These are phyloP conservation scores for Choanephora cucurbitarum DNA, from an alignment of 371 early-diverging fungal species.

Conservation along the genomic window DNA sequence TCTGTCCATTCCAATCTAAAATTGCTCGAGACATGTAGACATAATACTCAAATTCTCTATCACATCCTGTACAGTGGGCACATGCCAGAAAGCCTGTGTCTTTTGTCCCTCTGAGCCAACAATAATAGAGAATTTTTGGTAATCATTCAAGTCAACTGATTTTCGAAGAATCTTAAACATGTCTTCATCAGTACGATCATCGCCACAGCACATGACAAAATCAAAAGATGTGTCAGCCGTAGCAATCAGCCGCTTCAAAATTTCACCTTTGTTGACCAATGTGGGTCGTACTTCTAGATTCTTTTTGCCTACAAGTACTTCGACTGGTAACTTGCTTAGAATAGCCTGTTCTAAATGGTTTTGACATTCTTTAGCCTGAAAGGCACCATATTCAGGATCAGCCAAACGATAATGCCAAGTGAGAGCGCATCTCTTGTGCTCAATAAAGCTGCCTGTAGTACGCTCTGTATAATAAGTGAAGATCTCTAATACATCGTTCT, in stretches of 20 bases:
- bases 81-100: slow-evolving; percentile 81
- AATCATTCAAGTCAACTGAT: slow-evolving; percentile 28
- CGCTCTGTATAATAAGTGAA: slow-evolving; percentile 91
- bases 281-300: slow-evolving; percentile 91
- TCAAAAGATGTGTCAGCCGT: slow-evolving; percentile 60
- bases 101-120: slow-evolving; percentile 78
- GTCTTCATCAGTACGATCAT: slow-evolving; percentile 95
- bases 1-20: neutral
- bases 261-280: slow-evolving; percentile 88
- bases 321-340: slow-evolving; percentile 89
- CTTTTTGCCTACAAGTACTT: slow-evolving; percentile 95
- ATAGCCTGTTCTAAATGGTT: slow-evolving; percentile 88
- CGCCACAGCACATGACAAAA: slow-evolving; percentile 91
- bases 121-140: slow-evolving; percentile 62
- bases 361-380: slow-evolving; percentile 91
- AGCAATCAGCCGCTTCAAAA: slow-evolving; percentile 79
- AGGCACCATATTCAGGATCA: slow-evolving; percentile 82
- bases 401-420: slow-evolving; percentile 94
- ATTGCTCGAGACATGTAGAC: slow-evolving; percentile 3
- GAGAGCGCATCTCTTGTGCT: slow-evolving; percentile 80
- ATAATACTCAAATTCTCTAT: slow-evolving; percentile 29
- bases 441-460: slow-evolving; percentile 84
- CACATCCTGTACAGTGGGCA: slow-evolving; percentile 57
- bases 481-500: slow-evolving; percentile 81
- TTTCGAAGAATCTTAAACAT: slow-evolving; percentile 78